Evolutionary conservation across 768 basidiomycete species (phyloP).

Genomic region (Lactarius tabidus): DNA sequence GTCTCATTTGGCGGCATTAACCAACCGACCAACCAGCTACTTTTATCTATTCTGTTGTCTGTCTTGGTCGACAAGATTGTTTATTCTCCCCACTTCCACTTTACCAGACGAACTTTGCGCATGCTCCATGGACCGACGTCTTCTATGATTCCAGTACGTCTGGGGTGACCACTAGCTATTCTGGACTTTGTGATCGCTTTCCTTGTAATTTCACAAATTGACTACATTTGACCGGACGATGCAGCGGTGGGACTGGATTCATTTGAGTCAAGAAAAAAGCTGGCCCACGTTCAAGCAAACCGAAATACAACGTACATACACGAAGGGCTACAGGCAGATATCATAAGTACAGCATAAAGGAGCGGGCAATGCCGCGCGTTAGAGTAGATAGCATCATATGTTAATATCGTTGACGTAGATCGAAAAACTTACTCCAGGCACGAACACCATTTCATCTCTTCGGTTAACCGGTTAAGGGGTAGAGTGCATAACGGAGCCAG

Average conservation of each 20-base stretch:
- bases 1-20: not conserved
- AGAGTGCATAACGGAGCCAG: slow-evolving; percentile 12
- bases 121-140: not conserved
- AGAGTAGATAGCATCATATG: slow-evolving; percentile 6
- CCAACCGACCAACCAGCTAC: not conserved
- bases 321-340: slow-evolving; percentile 8
- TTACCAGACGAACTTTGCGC: not conserved
- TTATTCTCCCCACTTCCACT: not conserved
- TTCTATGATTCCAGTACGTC: not conserved
- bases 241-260: not conserved
- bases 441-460: not conserved
- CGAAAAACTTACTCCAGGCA: not conserved
- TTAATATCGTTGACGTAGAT: not conserved
- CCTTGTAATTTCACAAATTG: not conserved
- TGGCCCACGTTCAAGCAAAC: not conserved
- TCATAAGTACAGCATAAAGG: slow-evolving; percentile 7
- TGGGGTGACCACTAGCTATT: not conserved
- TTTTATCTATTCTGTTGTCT: not conserved
- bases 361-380: not conserved
- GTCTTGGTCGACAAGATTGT: not conserved
- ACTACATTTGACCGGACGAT: not conserved
- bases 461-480: not conserved
- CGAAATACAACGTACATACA: slow-evolving; percentile 3
- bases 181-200: too few species aligned
- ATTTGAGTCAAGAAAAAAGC: not conserved